phyloP scores from a whole-genome alignment of 257 asterid species.

The Avicennia marina region DNA sequence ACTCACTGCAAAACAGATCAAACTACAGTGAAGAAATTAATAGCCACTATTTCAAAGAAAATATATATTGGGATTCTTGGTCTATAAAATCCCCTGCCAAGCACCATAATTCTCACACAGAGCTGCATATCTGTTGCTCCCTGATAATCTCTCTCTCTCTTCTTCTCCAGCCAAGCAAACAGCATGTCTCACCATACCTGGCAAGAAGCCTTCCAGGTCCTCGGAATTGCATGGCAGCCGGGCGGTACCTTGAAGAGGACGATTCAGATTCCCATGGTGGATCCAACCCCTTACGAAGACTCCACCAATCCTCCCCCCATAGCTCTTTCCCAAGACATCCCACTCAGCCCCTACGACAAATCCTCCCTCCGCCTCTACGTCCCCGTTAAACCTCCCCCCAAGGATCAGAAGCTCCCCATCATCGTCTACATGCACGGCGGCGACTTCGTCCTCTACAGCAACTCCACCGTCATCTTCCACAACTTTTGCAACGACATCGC shows the following conservation, averaged over 20 bases:
- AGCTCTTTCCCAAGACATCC: constrained; percentile 27
- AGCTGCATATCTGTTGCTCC: no score
- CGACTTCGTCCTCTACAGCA: neutral
- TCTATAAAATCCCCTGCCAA: no score
- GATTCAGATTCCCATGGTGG: constrained; percentile 25
- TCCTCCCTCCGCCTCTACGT: constrained; percentile 33
- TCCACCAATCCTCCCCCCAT: neutral
- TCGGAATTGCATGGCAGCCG: constrained; percentile 27
- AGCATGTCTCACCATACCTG: no score
- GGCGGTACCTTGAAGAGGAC: constrained; percentile 26
- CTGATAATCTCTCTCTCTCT: no score
- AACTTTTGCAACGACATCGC: constrained; percentile 3
- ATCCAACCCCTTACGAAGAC: constrained; percentile 10
- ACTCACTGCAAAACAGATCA: no score
- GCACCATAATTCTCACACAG: no score
- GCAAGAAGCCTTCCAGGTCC: constrained; percentile 26
- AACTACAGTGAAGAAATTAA: no score
- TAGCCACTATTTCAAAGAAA: no score
- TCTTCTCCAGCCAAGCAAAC: no score
- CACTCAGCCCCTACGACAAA: neutral
- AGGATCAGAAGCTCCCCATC: constrained; percentile 3
- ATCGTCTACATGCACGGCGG: neutral
- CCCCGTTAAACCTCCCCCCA: constrained; percentile 3
- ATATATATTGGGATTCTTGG: no score
- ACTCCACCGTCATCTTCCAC: neutral